Conservation (phyloP, 1,139 yeast genomes). For the Geotrichum australiense region DNA sequence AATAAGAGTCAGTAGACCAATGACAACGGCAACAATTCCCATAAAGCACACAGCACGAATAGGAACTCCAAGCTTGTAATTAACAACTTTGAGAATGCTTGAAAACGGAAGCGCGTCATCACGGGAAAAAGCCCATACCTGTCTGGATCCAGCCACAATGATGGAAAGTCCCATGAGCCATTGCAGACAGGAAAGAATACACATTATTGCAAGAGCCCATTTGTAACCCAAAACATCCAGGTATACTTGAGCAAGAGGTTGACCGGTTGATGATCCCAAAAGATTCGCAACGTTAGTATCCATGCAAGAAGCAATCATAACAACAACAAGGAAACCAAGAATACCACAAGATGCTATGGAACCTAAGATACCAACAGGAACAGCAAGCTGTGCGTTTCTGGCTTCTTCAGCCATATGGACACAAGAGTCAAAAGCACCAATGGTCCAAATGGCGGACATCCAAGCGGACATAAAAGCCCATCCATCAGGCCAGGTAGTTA, state of each 20-base stretch:
- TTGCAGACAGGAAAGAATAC: constrained; percentile 29
- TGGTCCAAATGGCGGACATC: constrained; percentile 49
- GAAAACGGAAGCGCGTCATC: constrained; percentile 80
- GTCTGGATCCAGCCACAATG: constrained; percentile 78
- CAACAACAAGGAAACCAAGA: constrained; percentile 52
- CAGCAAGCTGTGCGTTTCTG: constrained; percentile 53
- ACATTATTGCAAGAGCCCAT: constrained; percentile 47
- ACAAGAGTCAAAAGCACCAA: constrained; percentile 57
- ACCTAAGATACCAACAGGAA: constrained; percentile 56
- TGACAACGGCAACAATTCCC: constrained; percentile 40
- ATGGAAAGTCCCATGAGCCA: constrained; percentile 60
- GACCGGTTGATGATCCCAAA: constrained; percentile 27
- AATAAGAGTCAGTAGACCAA: constrained; percentile 54
- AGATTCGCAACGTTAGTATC: constrained; percentile 44
- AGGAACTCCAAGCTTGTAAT: constrained; percentile 50
- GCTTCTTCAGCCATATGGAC: constrained; percentile 70
- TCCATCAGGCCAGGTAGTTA: constrained; percentile 56
- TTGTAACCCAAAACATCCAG: constrained; percentile 58
- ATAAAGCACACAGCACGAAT: constrained; percentile 52
- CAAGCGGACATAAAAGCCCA: constrained; percentile 57
- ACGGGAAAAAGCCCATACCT: constrained; percentile 80
- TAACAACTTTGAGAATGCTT: constrained; percentile 43
- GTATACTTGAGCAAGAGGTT: constrained; percentile 52
- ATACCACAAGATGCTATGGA: constrained; percentile 54
- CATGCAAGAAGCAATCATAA: constrained; percentile 52